phyloP scores from a whole-genome alignment of 2,329 filamentous ascomycete species.

The Cryphonectria parasitica region DNA sequence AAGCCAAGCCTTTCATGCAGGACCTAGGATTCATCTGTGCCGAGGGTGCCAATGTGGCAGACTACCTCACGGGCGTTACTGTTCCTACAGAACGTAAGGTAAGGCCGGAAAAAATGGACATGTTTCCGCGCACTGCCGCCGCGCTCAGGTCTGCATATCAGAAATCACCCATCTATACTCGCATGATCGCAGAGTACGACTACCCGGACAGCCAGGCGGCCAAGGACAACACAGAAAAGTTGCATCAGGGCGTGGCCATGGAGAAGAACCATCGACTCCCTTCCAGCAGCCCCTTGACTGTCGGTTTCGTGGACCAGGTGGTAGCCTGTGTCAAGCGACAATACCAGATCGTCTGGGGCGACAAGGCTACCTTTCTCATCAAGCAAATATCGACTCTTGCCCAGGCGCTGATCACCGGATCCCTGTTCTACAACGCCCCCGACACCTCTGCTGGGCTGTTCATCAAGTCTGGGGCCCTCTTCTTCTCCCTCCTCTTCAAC shows the following conservation, averaged over 20 bases:
- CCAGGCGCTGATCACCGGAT: conserved; percentile 66
- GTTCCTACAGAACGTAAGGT: conserved; percentile 71
- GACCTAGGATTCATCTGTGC: conserved; percentile 64
- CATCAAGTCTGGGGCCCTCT: conserved; percentile 65
- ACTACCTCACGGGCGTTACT: conserved; percentile 68
- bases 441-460: conserved; percentile 63
- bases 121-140: conserved; percentile 50
- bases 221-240: conserved; percentile 54
- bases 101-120: conserved; percentile 42
- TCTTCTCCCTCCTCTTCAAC: conserved; percentile 67
- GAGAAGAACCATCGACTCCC: conserved; percentile 61
- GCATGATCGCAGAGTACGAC: conserved; percentile 59
- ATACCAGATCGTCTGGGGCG: conserved; percentile 68
- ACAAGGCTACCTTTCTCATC: conserved; percentile 66
- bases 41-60: conserved; percentile 65
- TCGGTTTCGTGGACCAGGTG: conserved; percentile 59
- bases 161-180: conserved; percentile 51
- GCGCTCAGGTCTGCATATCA: conserved; percentile 55
- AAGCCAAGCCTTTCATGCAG: conserved; percentile 69
- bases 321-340: conserved; percentile 60
- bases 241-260: conserved; percentile 53
- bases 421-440: conserved; percentile 68
- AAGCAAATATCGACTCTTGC: conserved; percentile 61
- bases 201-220: conserved; percentile 57
- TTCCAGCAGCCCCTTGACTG: conserved; percentile 59